These are phyloP conservation scores for Botrytis fragariae DNA, from an alignment of 2,329 filamentous ascomycete species.

Conservation along the genomic window DNA sequence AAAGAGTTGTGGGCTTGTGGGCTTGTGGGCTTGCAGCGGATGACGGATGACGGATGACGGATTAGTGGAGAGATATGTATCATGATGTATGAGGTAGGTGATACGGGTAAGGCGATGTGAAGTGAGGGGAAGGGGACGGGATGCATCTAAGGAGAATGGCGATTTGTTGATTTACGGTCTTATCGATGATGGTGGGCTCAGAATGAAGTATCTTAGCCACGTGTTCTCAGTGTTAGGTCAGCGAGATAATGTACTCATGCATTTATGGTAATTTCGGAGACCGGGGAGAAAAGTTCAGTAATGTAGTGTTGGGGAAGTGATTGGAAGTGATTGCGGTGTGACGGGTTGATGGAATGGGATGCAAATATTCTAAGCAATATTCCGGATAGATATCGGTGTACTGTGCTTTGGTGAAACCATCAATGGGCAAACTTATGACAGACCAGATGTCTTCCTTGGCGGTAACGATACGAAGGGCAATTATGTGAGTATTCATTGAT, in stretches of 20 bases:
- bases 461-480: background rate
- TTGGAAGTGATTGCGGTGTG: background rate
- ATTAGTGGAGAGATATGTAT: background rate
- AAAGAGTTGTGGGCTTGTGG: background rate
- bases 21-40: background rate
- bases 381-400: background rate
- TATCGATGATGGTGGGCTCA: background rate
- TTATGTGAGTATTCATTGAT: background rate
- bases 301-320: background rate
- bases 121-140: background rate
- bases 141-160: background rate
- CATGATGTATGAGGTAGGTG: background rate
- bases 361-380: background rate
- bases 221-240: background rate
- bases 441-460: background rate
- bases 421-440: background rate
- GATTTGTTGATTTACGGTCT: background rate
- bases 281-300: background rate
- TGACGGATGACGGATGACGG: background rate
- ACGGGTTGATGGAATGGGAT: background rate
- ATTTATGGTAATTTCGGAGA: background rate
- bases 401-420: background rate
- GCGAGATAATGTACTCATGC: background rate
- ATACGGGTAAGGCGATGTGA: background rate
- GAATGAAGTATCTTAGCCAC: background rate